phyloP scores from a whole-genome alignment of 257 asterid species.

The Solanum gracilifrons region DNA sequence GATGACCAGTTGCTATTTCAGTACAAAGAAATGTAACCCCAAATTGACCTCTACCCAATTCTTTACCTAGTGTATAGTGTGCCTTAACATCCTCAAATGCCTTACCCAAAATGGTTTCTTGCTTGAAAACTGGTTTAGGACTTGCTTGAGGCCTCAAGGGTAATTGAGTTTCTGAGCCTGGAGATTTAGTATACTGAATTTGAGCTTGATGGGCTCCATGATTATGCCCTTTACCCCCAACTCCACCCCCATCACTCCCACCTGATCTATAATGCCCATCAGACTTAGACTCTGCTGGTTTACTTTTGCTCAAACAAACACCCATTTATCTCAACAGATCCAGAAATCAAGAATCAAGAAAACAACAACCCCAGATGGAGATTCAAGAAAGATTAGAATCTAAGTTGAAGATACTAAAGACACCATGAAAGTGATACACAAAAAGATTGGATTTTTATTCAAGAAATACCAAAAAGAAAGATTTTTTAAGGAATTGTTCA shows the following conservation, averaged over 20 bases:
- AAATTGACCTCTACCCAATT: conserved; percentile 69
- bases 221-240: not conserved
- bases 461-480: not conserved
- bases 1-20: conserved; percentile 24
- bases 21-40: conserved; percentile 61
- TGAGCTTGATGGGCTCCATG: conserved; percentile 15
- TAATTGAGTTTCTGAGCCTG: conserved; percentile 30
- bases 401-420: not conserved
- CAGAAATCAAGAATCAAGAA: not conserved
- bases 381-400: not conserved
- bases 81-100: conserved; percentile 41
- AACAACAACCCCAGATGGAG: not conserved
- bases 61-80: conserved; percentile 42
- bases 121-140: conserved; percentile 20
- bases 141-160: conserved; percentile 16
- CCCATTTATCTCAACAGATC: conserved; percentile 13
- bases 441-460: not conserved
- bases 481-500: not conserved
- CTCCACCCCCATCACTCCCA: not conserved
- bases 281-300: not conserved
- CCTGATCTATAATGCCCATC: conserved; percentile 9
- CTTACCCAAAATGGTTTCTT: conserved; percentile 48
- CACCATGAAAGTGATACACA: not conserved
- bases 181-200: conserved; percentile 43
- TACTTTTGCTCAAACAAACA: conserved; percentile 12